phyloP scores from a whole-genome alignment of 345 rosid genomes.

The Trapa incisa region DNA sequence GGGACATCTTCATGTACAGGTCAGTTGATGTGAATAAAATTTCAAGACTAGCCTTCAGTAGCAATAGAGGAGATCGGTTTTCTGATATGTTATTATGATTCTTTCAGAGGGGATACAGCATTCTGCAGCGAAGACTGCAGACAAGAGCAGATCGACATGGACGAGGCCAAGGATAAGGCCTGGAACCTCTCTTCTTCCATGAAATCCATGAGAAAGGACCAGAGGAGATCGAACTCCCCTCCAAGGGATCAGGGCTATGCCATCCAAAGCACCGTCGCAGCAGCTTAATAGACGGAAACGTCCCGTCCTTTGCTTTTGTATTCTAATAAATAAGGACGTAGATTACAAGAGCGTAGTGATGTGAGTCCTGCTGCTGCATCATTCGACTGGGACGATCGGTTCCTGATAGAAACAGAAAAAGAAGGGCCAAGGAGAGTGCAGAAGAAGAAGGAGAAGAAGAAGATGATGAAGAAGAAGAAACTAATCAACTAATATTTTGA shows the following conservation, averaged over 20 bases:
- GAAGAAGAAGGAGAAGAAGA: not conserved
- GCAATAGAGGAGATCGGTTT: no score
- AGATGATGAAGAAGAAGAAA: not conserved
- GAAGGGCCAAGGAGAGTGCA: not conserved
- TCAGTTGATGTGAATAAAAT: slow-evolving; percentile 10
- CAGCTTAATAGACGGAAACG: slow-evolving; percentile 1
- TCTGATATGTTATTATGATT: no score
- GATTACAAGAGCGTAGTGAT: no score
- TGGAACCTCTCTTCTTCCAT: slow-evolving; percentile 18
- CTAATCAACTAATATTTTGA: no score
- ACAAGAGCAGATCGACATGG: slow-evolving; percentile 4
- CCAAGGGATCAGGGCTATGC: slow-evolving; percentile 8
- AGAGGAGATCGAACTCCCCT: slow-evolving; percentile 11
- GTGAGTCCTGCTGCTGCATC: no score
- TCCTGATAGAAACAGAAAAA: no score
- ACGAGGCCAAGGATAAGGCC: slow-evolving; percentile 6
- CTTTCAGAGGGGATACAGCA: slow-evolving; percentile 2
- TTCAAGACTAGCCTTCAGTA: no score
- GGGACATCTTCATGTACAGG: slow-evolving; percentile 86
- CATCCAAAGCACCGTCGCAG: slow-evolving; percentile 10
- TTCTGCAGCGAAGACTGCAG: slow-evolving; percentile 4
- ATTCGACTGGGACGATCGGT: no score
- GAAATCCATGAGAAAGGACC: slow-evolving; percentile 18
- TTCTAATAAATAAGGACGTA: no score
- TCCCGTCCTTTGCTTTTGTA: no score